Conservation (phyloP, 805 yeast species). For the Komagataella ulmi region DNA sequence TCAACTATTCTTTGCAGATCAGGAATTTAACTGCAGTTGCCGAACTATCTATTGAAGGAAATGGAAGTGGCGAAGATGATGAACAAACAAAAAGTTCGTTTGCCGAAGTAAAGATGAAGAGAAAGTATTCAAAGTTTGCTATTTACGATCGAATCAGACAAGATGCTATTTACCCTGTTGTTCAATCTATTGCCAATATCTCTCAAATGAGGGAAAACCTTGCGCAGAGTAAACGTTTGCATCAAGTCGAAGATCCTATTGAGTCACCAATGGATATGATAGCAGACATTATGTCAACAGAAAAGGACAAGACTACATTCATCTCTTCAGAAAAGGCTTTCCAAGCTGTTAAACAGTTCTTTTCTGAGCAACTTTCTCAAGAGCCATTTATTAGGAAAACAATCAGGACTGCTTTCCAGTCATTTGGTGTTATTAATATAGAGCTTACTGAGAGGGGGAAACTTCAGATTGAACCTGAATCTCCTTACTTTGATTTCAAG, state of each 20-base stretch:
- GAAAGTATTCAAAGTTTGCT: conserved; percentile 47
- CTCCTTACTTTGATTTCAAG: conserved; percentile 81
- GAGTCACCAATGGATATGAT: conserved; percentile 51
- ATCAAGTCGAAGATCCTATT: conserved; percentile 57
- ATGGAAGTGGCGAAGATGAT: background rate
- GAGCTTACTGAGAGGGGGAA: conserved; percentile 75
- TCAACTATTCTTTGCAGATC: conserved; percentile 48
- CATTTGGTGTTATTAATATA: conserved; percentile 57
- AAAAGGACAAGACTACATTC: conserved; percentile 27
- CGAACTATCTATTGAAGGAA: conserved; percentile 8
- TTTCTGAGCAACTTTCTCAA: conserved; percentile 67
- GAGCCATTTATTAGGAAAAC: conserved; percentile 70
- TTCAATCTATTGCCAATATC: conserved; percentile 64
- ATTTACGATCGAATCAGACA: conserved; percentile 54
- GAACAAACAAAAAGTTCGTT: conserved; percentile 5
- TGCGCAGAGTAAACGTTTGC: conserved; percentile 49
- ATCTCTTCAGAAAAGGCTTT: conserved; percentile 48
- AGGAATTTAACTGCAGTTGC: conserved; percentile 20
- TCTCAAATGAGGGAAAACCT: conserved; percentile 76
- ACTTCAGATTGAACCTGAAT: conserved; percentile 61
- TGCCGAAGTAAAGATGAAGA: conserved; percentile 13
- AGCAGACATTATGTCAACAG: conserved; percentile 14
- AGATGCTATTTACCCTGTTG: conserved; percentile 51
- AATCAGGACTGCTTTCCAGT: conserved; percentile 47
- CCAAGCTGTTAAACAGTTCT: conserved; percentile 61